Evolutionary conservation across 768 basidiomycete species (phyloP).

Genomic region (Clitopilus hobsonii): DNA sequence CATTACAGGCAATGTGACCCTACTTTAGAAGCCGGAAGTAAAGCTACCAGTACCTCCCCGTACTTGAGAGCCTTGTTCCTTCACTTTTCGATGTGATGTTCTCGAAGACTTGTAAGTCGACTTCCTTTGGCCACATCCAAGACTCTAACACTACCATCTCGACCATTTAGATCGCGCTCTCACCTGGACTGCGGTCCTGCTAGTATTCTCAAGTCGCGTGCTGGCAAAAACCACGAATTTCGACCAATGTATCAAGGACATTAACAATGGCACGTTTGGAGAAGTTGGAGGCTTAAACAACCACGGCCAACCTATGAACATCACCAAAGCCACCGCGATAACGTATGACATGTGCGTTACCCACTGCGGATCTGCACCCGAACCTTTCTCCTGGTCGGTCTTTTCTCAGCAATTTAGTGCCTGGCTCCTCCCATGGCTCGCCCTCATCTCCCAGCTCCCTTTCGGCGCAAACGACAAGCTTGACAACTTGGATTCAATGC

Average conservation of each 20-base stretch:
- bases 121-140: too few relatives aligned
- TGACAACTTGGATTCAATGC: slow-evolving; percentile 37
- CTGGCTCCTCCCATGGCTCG: slow-evolving; percentile 47
- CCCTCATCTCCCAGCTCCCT: slow-evolving; percentile 44
- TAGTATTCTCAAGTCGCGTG: not conserved
- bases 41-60: too few relatives aligned
- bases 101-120: too few relatives aligned
- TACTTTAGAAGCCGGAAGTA: too few relatives aligned
- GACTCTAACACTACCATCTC: too few relatives aligned
- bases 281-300: slow-evolving; percentile 20
- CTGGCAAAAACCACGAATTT: slow-evolving; percentile 14
- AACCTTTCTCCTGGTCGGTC: slow-evolving; percentile 24
- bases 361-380: slow-evolving; percentile 20
- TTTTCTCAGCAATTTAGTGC: slow-evolving; percentile 35
- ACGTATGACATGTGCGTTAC: slow-evolving; percentile 23
- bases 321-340: slow-evolving; percentile 20
- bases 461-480: slow-evolving; percentile 34
- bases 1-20: too few relatives aligned
- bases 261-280: slow-evolving; percentile 11
- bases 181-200: not conserved
- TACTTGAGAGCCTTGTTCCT: too few relatives aligned
- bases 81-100: too few relatives aligned
- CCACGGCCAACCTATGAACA: slow-evolving; percentile 18
- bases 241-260: slow-evolving; percentile 14
- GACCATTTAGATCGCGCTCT: not conserved